Conservation (phyloP, 2,329 filamentous ascomycete genomes). For the Ramularia endophylla region DNA sequence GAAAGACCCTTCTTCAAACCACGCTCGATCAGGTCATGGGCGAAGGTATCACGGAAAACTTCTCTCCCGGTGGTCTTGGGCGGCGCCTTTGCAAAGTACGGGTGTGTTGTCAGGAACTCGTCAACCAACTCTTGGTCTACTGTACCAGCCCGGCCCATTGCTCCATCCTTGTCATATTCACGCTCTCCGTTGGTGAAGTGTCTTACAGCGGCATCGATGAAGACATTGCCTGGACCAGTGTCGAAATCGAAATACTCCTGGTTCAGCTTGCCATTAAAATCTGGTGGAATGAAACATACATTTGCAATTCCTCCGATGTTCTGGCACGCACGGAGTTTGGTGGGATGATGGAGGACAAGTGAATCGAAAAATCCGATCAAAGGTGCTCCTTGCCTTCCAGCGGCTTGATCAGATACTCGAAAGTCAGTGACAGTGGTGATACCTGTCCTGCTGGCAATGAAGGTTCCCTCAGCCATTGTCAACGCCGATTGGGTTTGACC, state of each 20-base stretch:
- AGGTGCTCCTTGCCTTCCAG: slow-evolving; percentile 51
- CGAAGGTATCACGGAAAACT: slow-evolving; percentile 53
- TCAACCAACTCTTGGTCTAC: slow-evolving; percentile 29
- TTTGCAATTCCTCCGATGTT: slow-evolving; percentile 59
- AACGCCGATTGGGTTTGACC: slow-evolving; percentile 45
- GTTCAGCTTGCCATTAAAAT: slow-evolving; percentile 31
- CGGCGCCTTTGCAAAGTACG: slow-evolving; percentile 47
- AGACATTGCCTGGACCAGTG: slow-evolving; percentile 31
- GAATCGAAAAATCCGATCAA: slow-evolving; percentile 54
- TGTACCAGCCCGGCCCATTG: slow-evolving; percentile 24
- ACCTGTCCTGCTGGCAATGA: slow-evolving; percentile 51
- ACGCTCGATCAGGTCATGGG: slow-evolving; percentile 46
- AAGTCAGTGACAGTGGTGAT: slow-evolving; percentile 57
- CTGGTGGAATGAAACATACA: slow-evolving; percentile 54
- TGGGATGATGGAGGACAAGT: slow-evolving; percentile 51
- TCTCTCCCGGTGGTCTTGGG: slow-evolving; percentile 56
- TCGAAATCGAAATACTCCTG: slow-evolving; percentile 26
- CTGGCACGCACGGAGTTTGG: slow-evolving; percentile 53
- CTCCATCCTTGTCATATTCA: slow-evolving; percentile 31
- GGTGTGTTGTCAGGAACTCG: slow-evolving; percentile 28
- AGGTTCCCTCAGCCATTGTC: slow-evolving; percentile 53
- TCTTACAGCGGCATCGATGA: slow-evolving; percentile 29
- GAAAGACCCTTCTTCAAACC: slow-evolving; percentile 32
- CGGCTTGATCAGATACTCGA: slow-evolving; percentile 50
- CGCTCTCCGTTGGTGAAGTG: slow-evolving; percentile 27